These are phyloP conservation scores for Boehmeria nivea DNA, from an alignment of 306 rosid species.

Conservation along the genomic window DNA sequence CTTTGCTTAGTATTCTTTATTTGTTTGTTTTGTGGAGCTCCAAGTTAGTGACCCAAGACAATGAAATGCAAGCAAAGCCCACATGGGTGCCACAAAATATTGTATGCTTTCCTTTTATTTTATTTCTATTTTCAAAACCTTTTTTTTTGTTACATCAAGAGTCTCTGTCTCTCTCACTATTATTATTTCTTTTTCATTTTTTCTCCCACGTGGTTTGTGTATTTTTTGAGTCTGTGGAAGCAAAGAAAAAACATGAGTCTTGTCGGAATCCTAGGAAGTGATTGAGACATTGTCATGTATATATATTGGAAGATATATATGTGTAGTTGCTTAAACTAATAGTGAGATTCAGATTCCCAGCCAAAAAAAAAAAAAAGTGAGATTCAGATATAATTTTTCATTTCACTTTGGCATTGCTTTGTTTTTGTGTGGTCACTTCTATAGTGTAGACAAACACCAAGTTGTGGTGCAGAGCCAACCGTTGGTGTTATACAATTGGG, in stretches of 20 bases:
- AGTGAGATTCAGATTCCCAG: no score
- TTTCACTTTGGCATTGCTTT: background rate
- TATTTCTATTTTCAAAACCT: background rate
- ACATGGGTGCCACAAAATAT: conserved; percentile 1
- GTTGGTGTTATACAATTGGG: background rate
- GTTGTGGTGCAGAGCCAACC: background rate
- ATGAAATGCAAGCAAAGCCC: conserved; percentile 3
- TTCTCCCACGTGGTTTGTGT: conserved; percentile 1
- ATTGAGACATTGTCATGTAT: background rate
- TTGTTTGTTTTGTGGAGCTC: background rate
- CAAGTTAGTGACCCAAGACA: conserved; percentile 6
- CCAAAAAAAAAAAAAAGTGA: no score
- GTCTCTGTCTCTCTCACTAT: background rate
- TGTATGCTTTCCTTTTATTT: background rate
- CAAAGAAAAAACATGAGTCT: background rate
- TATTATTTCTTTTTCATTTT: background rate
- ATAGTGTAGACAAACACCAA: no score
- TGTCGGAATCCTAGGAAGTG: conserved; percentile 11
- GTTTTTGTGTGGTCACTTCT: background rate
- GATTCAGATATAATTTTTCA: no score
- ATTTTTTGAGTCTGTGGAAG: background rate
- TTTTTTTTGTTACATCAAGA: no score
- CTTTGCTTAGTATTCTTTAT: background rate
- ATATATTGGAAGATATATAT: background rate
- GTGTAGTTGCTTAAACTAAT: no score